Base-by-base conservation (phyloP, 2,329 filamentous ascomycete species). In the Graphilbum sp. region DNA sequence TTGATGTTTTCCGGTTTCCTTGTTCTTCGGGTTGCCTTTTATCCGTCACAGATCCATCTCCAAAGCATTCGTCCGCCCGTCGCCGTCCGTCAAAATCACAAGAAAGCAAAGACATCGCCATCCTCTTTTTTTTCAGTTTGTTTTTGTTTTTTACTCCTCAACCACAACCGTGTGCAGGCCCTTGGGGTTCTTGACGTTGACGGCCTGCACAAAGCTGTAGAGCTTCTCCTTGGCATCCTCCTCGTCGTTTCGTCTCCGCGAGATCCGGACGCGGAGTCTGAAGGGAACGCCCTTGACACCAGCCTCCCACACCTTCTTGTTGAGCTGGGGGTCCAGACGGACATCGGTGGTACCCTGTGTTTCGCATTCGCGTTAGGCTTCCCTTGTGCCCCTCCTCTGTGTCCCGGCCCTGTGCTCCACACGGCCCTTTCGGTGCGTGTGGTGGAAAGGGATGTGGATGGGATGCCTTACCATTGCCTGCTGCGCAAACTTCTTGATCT, bases 281-380 rank as follows among this genome's bases (percentile, higher is more conserved):
- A 80, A 96, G 53, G 88, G 85, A 52, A 95, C 87, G 59, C 90
- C 92, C 83, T 96, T 98, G 74, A 98, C 79, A 66, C 90, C 90
- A 60, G 80, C 73, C 71, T 98, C 90, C 90, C 90, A 98, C 64
- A 98, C 88, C 78, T 98, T 96, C 84, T 98, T 98, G 82, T 98
- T 98, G 60, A 98, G 72, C 71, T 90, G 82, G 59, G 90, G 90
- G 76, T 98, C 90, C 61, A 98, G 69, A 57, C 90, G 90, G 69
- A 98, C 90, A 63, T 98, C 90, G 58, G 74, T 67, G 68, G 90
- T 98, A 62, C 88, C 88, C 90, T 98, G 54, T 43, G 5, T n/a
- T 5, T 5, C 5, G 13, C 6, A 29, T 24, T 5, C 11, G 11
- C 11, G 27, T 29, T 29, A 29, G 27, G 13, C 15, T 15, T 29